Conservation (phyloP, 23 red algal genomes). For the Pyropia haitanensis region DNA sequence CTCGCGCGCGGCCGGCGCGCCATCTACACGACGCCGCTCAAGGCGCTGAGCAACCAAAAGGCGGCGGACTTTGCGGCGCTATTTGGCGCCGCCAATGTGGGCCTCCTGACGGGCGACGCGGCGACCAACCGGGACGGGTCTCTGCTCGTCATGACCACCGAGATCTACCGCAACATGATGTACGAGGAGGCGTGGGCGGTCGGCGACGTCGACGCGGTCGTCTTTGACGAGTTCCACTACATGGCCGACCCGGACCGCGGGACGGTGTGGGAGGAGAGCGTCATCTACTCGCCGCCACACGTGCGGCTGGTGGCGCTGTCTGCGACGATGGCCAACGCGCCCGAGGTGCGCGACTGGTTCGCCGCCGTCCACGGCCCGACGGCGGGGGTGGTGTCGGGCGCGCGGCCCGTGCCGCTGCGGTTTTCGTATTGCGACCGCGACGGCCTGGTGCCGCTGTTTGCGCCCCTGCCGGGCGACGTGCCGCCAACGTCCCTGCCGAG, state of each 20-base stretch:
- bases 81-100: constrained; percentile 61
- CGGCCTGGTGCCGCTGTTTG: constrained; percentile 67
- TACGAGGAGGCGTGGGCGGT: constrained; percentile 38
- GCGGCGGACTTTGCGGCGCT: constrained; percentile 74
- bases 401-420: constrained; percentile 74
- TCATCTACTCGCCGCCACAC: constrained; percentile 73
- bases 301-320: constrained; percentile 82
- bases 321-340: constrained; percentile 85
- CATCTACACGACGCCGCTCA: constrained; percentile 98
- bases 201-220: constrained; percentile 72
- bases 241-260: constrained; percentile 84
- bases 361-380: constrained; percentile 72
- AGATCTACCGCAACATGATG: constrained; percentile 98
- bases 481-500: too few relatives aligned
- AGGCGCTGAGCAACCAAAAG: constrained; percentile 98
- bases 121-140: constrained; percentile 64
- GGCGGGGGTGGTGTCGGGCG: constrained; percentile 26
- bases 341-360: constrained; percentile 79
- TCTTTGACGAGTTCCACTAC: constrained; percentile 99
- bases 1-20: constrained; percentile 45
- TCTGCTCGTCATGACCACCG: constrained; percentile 93
- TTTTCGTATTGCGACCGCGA: constrained; percentile 55
- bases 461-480: neutral
- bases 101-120: constrained; percentile 86
- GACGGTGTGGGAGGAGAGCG: constrained; percentile 98